Percentiles rank a stretch among this genome's conserved stretches.
Evolutionary conservation across 2,329 filamentous ascomycete genomes (phyloP).

Genomic region (Verticillium nubilum): DNA sequence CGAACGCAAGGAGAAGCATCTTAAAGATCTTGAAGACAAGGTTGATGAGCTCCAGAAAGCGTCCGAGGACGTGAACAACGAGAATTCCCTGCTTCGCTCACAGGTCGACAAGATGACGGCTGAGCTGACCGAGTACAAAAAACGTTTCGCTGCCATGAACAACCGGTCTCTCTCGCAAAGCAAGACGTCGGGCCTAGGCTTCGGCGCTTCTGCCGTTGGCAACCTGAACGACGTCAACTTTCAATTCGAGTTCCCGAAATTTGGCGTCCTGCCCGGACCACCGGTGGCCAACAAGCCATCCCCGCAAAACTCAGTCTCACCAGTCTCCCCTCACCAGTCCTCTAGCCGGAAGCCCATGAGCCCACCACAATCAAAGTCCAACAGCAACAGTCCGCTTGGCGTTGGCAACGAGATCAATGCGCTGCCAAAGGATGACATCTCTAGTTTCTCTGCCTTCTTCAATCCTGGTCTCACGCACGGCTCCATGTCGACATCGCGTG

Average conservation of each 20-base stretch:
- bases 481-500: conserved; percentile 37
- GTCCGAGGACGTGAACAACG: conserved; percentile 75
- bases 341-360: conserved; percentile 25
- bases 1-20: conserved; percentile 88
- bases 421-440: conserved; percentile 42
- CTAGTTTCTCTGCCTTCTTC: conserved; percentile 54
- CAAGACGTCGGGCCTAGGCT: conserved; percentile 26
- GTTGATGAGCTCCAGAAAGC: conserved; percentile 73
- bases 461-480: conserved; percentile 44
- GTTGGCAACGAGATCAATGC: conserved; percentile 1
- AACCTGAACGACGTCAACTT: conserved; percentile 74
- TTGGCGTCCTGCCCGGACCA: conserved; percentile 65
- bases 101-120: conserved; percentile 82
- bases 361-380: conserved; percentile 20
- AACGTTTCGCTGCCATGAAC: conserved; percentile 63
- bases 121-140: conserved; percentile 87
- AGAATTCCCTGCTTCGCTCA: conserved; percentile 78
- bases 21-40: conserved; percentile 78
- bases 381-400: conserved; percentile 13
- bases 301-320: conserved; percentile 1
- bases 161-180: conserved; percentile 16
- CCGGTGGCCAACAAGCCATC: conserved; percentile 18
- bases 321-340: conserved; percentile 9
- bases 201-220: conserved; percentile 44
- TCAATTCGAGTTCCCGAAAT: conserved; percentile 93